Percentiles rank a stretch among this genome's conserved stretches.
phyloP scores from a whole-genome alignment of 2,329 filamentous ascomycete genomes.

The Trichoderma oligosporum region DNA sequence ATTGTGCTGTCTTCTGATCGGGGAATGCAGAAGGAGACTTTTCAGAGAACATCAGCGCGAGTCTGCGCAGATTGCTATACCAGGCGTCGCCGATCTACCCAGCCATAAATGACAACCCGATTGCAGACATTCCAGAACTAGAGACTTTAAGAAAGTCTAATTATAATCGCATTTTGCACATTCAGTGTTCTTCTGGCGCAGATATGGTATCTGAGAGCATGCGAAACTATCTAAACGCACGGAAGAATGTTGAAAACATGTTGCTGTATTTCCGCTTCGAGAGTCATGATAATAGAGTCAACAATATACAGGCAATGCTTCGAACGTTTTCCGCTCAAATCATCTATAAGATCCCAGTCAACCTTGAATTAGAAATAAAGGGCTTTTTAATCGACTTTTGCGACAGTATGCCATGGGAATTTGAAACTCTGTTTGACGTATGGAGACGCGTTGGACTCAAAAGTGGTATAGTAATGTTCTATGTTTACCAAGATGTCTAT shows the following conservation, averaged over 20 bases:
- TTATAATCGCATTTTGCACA: not conserved
- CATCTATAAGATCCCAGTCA: not conserved
- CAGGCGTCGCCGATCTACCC: not conserved
- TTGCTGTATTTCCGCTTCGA: not conserved
- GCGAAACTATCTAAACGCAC: not conserved
- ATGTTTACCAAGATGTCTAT: too few species aligned
- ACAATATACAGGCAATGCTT: not conserved
- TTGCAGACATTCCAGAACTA: not conserved
- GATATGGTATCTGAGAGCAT: not conserved
- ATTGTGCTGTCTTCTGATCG: not conserved
- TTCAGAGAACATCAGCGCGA: not conserved
- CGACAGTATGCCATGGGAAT: not conserved
- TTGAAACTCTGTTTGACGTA: not conserved
- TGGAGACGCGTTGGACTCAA: too few species aligned
- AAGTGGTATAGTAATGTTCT: too few species aligned
- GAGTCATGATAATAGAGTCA: not conserved
- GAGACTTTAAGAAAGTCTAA: not conserved
- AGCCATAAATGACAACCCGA: not conserved
- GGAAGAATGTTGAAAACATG: not conserved
- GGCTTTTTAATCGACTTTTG: not conserved
- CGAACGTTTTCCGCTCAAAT: not conserved
- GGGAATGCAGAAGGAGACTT: too few species aligned
- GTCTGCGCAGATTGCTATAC: not conserved
- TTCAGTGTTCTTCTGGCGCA: not conserved
- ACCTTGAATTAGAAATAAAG: not conserved